phyloP scores from a whole-genome alignment of 1,284 basidiomycete genomes.

The Ganoderma multipileum region DNA sequence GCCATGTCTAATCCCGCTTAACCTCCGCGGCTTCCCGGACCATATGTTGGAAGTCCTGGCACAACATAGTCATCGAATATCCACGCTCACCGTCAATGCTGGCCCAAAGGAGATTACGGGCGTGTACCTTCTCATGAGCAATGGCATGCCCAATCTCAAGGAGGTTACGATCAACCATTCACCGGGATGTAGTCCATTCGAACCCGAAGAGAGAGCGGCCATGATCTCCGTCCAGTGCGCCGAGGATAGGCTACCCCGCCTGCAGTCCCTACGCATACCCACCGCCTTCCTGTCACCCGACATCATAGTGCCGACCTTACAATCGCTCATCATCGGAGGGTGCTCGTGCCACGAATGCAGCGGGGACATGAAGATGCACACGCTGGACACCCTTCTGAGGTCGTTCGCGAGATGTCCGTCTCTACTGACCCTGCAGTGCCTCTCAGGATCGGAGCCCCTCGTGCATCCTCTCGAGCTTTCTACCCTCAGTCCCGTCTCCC shows the following conservation, averaged over 20 bases:
- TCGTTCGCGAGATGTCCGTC: slow-evolving; percentile 7
- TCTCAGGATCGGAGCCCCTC: slow-evolving; percentile 3
- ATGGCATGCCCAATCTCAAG: slow-evolving; percentile 10
- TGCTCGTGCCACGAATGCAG: not conserved
- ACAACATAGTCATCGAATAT: slow-evolving; percentile 9
- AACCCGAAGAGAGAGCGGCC: not conserved
- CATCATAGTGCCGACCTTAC: not conserved
- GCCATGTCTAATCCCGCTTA: slow-evolving; percentile 7
- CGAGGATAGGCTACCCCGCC: not conserved
- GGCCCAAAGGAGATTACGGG: not conserved
- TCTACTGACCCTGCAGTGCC: not conserved
- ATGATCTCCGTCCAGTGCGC: slow-evolving; percentile 3
- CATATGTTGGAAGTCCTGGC: not conserved
- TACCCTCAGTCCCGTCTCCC: not conserved
- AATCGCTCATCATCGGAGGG: slow-evolving; percentile 4
- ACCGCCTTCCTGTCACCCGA: slow-evolving; percentile 7
- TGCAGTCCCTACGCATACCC: slow-evolving; percentile 5
- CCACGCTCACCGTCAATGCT: slow-evolving; percentile 6
- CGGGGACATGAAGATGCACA: not conserved
- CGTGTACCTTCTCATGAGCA: slow-evolving; percentile 12
- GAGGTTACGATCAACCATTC: slow-evolving; percentile 5
- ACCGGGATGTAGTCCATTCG: not conserved
- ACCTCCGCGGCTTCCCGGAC: not conserved
- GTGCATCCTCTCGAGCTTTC: not conserved
- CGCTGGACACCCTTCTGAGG: slow-evolving; percentile 7